Evolutionary conservation across 2,329 filamentous ascomycete genomes (phyloP).

Genomic region (Aspergillus flavus): DNA sequence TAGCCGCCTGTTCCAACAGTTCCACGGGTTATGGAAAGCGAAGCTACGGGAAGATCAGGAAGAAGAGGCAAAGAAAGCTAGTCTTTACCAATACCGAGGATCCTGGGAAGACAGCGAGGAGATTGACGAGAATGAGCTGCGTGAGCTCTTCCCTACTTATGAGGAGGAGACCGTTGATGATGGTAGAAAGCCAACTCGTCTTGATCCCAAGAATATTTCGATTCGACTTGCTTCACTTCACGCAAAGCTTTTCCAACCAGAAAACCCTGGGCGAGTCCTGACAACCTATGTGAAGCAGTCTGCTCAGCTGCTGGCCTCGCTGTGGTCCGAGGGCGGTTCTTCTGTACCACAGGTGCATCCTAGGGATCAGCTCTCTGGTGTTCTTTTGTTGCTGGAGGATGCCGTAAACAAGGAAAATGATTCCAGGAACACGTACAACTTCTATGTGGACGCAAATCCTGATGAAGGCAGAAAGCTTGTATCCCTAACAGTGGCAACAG

Average conservation of each 20-base stretch:
- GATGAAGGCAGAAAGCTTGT: conserved; percentile 75
- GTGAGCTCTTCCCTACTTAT: conserved; percentile 79
- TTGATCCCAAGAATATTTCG: conserved; percentile 58
- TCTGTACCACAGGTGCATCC: conserved; percentile 36
- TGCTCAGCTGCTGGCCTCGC: conserved; percentile 36
- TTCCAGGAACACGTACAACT: conserved; percentile 68
- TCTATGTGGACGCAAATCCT: conserved; percentile 82
- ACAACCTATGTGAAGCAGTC: conserved; percentile 39
- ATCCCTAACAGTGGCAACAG: conserved; percentile 67
- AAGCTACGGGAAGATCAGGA: conserved; percentile 76
- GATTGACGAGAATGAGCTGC: conserved; percentile 72
- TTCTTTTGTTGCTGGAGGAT: conserved; percentile 67
- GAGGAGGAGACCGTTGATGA: conserved; percentile 56
- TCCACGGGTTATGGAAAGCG: conserved; percentile 80
- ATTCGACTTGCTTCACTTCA: conserved; percentile 66
- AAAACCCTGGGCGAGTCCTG: conserved; percentile 33
- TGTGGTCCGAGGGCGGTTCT: conserved; percentile 30
- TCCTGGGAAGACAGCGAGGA: conserved; percentile 76
- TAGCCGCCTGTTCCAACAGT: conserved; percentile 68
- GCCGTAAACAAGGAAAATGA: conserved; percentile 54
- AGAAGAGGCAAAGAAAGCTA: conserved; percentile 71
- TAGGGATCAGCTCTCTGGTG: conserved; percentile 64
- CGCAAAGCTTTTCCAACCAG: conserved; percentile 43
- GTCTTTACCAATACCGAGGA: conserved; percentile 82
- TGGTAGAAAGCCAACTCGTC: conserved; percentile 25